Evolutionary conservation across 1,284 basidiomycete genomes (phyloP), one percentile per base, ranked within the genome.

Genomic region (Heimioporus retisporus): DNA sequence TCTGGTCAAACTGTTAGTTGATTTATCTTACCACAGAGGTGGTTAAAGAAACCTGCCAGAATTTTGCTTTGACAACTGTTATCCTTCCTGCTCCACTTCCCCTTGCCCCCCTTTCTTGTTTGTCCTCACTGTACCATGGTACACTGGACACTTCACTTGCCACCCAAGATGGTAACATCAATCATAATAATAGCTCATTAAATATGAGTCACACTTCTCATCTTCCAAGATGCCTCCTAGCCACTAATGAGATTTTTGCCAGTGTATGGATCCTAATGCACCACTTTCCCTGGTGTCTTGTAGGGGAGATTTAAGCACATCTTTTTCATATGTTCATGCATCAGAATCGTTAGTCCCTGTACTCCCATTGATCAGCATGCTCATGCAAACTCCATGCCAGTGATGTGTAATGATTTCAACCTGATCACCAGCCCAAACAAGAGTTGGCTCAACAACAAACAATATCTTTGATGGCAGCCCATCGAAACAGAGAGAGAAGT

Each of bases 21-120:
- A 68, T 71, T 65, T 42, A 25, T 69, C 62, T 59, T 25, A 55
- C 63, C 76, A 65, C 75, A 93, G 92, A 87, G 81, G 91, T 93
- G 25, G 90, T 93, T 13, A 90, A 93, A 73, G 92, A 93, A 71
- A 89, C 92, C 16, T 84, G 89, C 44, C 88, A 91, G 72, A 90
- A 85, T 65, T 94, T 94, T 71, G 85, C 88, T 16, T 86, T 87
- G 3, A 83, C 61, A 48, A 78, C 68, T 57, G 75, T 82, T 31
- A 76, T 79, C 4, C 83, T 85, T 21, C 83, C 88, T 42, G 87
- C 88, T 23, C 84, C 90, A 14, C 85, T 92, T 21, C 91, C 92
- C 0, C 79, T 89, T n/a, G 70, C 66, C 25, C 61, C 90, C 5
- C 76, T 86, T n/a, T 83, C 87, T 8, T 84, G 86, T 14, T 82